These are phyloP conservation scores for Cutaneotrichosporon sp. DNA, from an alignment of 1,284 basidiomycete genomes.

Conservation along the genomic window DNA sequence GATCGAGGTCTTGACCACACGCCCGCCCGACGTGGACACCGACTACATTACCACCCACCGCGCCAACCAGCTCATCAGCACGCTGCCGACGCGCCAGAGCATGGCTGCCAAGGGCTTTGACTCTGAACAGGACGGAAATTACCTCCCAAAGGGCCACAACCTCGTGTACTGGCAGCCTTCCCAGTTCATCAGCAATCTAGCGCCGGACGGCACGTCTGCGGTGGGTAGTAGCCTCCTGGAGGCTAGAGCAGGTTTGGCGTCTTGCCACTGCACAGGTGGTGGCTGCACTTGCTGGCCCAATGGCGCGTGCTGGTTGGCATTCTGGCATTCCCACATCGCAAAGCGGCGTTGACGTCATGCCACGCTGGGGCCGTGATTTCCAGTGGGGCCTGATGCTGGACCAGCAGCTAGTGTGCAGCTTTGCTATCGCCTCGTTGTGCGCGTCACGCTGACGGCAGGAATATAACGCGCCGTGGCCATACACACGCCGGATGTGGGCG, in stretches of 20 bases:
- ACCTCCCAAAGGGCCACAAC: slow-evolving; percentile 62
- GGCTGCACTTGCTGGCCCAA: neutral
- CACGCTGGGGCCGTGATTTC: neutral
- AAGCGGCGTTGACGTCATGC: neutral
- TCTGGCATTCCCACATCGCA: too few species aligned
- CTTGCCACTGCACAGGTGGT: neutral
- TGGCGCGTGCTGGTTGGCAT: neutral
- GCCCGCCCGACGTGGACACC: slow-evolving; percentile 9
- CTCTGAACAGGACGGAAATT: slow-evolving; percentile 39
- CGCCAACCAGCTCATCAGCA: slow-evolving; percentile 39
- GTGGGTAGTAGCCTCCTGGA: too few species aligned
- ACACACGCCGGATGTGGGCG: slow-evolving; percentile 76
- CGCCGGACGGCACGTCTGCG: slow-evolving; percentile 55
- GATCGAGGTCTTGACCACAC: slow-evolving; percentile 22
- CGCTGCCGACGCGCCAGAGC: slow-evolving; percentile 59
- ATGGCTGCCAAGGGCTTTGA: neutral
- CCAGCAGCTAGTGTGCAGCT: too few species aligned
- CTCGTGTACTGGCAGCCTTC: slow-evolving; percentile 69
- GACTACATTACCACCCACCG: slow-evolving; percentile 22
- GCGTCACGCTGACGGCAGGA: slow-evolving; percentile 47
- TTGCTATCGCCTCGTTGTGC: too few species aligned
- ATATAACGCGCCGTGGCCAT: slow-evolving; percentile 60
- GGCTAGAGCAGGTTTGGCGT: too few species aligned
- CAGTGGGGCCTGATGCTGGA: too few species aligned
- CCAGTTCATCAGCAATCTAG: slow-evolving; percentile 56